Conservation (phyloP, 306 rosid species). For the Leucaena leucocephala region DNA sequence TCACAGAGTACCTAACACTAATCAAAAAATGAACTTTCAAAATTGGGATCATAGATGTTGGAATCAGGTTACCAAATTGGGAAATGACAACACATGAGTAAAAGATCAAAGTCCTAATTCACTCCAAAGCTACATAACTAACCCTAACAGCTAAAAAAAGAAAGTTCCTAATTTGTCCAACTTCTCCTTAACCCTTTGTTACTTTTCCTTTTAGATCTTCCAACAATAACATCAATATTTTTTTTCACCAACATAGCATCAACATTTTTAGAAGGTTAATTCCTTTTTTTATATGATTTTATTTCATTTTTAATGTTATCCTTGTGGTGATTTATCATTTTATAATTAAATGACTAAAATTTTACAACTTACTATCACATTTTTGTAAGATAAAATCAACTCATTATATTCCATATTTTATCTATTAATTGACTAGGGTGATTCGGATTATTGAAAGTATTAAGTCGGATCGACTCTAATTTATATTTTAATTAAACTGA, state of each 20-base stretch:
- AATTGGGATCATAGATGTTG: slow-evolving; percentile 13
- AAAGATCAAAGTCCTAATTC: slow-evolving; percentile 9
- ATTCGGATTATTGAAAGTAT: too few species aligned
- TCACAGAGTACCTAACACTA: background rate
- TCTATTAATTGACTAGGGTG: too few species aligned
- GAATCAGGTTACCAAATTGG: slow-evolving; percentile 23
- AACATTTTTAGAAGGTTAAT: background rate
- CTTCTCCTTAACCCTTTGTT: background rate
- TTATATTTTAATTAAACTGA: too few species aligned
- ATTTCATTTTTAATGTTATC: background rate
- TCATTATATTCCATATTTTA: background rate
- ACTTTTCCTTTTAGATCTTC: background rate
- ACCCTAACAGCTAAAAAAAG: background rate
- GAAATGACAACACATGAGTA: slow-evolving; percentile 32
- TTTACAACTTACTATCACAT: background rate
- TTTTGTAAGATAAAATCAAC: too few species aligned
- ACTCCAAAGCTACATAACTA: background rate
- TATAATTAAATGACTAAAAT: background rate
- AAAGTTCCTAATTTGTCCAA: background rate
- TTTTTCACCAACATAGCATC: background rate
- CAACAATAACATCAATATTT: background rate
- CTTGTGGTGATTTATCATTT: background rate
- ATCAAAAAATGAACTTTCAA: slow-evolving; percentile 16
- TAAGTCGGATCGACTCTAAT: too few species aligned
- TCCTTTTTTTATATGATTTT: background rate